Base-by-base conservation (phyloP, 1,284 basidiomycete genomes). In the Golubevia sp. region DNA sequence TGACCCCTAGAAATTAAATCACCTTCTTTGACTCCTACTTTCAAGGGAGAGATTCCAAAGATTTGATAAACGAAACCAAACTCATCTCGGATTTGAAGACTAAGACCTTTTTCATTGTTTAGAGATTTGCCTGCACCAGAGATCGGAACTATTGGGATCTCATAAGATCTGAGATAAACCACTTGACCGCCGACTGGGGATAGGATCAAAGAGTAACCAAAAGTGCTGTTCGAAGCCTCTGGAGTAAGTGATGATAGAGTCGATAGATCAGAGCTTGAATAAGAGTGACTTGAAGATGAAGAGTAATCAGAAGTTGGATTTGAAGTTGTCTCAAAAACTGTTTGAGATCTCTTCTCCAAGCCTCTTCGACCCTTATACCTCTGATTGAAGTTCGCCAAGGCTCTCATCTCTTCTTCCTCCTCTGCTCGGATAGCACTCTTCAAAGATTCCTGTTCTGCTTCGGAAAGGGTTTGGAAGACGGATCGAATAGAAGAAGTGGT, bases 51-150 rank as follows among this genome's bases (percentile, higher is more conserved):
- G 1, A 79, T 48, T 8, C 77, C 73, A 51, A 74, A 71, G 49
- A 77, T 63, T 59, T 77, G 75, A 48, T 71, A 73, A 0, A 79
- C 75, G 53, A 77, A 70, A 5, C 68, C 70, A 71, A 71, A 76
- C 23, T 69, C 73, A 59, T 79, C 77, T 3, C 70, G 71, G 8
- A 79, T 61, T 74, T 75, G 73, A 6, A 79, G 23, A 38, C 65
- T 67, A 59, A 66, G 73, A 51, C 60, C 70, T 13, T 20, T 2
- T 54, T 77, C 70, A 58, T 79, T 72, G 38, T 79, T 79, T 34
- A 57, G 51, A 0, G 72, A 68, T 1, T 66, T 69, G 3, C 70
- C 67, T 1, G 65, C 62, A 1, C 73, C 73, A 8, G 55, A 63
- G n/a, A 69, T 62, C 5, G 73, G 76, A 21, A 73, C 70, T 34